Base-by-base conservation (phyloP, 2,329 filamentous ascomycete genomes). In the Clonostachys rhizophaga region DNA sequence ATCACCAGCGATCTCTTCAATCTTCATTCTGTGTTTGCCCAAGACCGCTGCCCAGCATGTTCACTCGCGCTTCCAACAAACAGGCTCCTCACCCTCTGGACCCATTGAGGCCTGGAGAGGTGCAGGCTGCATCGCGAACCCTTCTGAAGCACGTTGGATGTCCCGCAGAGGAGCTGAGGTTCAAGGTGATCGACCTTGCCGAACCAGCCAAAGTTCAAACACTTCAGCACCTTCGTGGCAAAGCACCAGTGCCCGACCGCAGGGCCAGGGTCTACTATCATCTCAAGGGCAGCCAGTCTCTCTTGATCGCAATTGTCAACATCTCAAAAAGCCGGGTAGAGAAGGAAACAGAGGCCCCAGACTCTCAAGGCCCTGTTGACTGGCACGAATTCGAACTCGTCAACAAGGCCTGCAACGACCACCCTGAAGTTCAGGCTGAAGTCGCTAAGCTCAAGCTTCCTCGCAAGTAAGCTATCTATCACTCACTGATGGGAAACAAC, bases 361-460 rank as follows among this genome's bases (percentile, higher is more conserved):
- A 42, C 20, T 42, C 40, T 34, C 44, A 46, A 34, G 44, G 44
- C 10, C 44, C 44, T 14, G 44, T 46, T 14, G 44, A 46, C 20
- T 46, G 44, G 44, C 16, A 16, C 7, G 44, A 46, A 16, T 46
- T 34, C 35, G 44, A 40, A 6, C 20, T 41, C 6, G 33, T 46
- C 17, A 34, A 46, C 24, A 41, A 41, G 6, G 17, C 36, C 20
- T 46, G 44, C 24, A 34, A 16, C 18, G n/a, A 17, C 6, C 46
- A 54, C 11, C 52, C 52, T 4, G 50, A 44, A 12, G 50, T 54
- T 33, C 24, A 42, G 16, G 52, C 52, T 12, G 52, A 54, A 35
- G 40, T 54, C 34, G 45, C 48, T 24, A 54, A 54, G 20, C 35
- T 54, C 6, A 54, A 54, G 34, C 46, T 54, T 9, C 52, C 52